Percentiles rank a stretch among this genome's conserved stretches.
These are phyloP conservation scores for Penicillium frequentans DNA, from an alignment of 2,329 filamentous ascomycete genomes.

Conservation along the genomic window DNA sequence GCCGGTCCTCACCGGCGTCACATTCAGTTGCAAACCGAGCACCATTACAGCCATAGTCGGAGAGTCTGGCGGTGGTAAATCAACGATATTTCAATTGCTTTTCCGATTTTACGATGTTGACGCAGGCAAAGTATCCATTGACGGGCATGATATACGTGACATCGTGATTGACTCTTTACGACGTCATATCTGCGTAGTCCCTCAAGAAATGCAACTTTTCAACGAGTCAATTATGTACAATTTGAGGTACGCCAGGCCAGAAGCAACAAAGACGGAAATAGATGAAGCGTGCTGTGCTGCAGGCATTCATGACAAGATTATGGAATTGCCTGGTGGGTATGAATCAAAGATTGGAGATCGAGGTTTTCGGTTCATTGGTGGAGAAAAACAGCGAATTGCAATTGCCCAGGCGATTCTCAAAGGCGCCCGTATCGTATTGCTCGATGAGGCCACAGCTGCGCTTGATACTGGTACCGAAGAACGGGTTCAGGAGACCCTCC, in stretches of 20 bases:
- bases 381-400: constrained; percentile 90
- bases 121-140: constrained; percentile 77
- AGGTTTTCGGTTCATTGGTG: constrained; percentile 80
- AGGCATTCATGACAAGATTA: constrained; percentile 91
- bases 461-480: constrained; percentile 90
- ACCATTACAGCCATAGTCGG: constrained; percentile 95
- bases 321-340: constrained; percentile 85
- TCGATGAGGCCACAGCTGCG: constrained; percentile 91
- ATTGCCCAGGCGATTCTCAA: constrained; percentile 93
- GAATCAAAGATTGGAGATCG: constrained; percentile 88
- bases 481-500: constrained; percentile 84
- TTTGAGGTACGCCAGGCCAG: constrained; percentile 80
- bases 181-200: constrained; percentile 88
- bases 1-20: constrained; percentile 78
- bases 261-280: constrained; percentile 77
- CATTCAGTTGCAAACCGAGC: constrained; percentile 81
- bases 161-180: constrained; percentile 90
- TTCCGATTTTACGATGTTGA: constrained; percentile 94
- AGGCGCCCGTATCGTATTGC: constrained; percentile 83
- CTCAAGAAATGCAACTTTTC: constrained; percentile 93
- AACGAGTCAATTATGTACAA: constrained; percentile 97
- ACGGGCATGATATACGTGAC: constrained; percentile 79
- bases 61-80: constrained; percentile 95
- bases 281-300: constrained; percentile 79
- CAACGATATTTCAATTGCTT: constrained; percentile 89